Evolutionary conservation across 257 asterid genomes (phyloP).

Genomic region (Jacaranda mimosifolia): DNA sequence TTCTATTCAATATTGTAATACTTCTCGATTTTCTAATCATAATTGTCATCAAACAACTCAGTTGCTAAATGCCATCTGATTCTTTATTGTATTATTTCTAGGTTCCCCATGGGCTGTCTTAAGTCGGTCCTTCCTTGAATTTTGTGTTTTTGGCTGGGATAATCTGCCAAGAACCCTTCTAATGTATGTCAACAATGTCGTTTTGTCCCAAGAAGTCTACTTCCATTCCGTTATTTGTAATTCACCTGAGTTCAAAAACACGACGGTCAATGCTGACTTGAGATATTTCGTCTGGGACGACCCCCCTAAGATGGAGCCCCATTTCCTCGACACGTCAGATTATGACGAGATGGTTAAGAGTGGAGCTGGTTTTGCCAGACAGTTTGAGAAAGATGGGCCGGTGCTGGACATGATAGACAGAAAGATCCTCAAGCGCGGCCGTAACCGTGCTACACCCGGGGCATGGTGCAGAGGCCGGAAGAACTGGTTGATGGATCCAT

Average conservation of each 20-base stretch:
- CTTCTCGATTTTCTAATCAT: background rate
- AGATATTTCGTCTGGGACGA: constrained; percentile 93
- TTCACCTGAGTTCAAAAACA: constrained; percentile 78
- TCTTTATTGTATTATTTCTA: constrained; percentile 40
- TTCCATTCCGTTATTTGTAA: constrained; percentile 93
- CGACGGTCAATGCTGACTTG: constrained; percentile 83
- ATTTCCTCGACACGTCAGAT: constrained; percentile 64
- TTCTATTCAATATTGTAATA: background rate
- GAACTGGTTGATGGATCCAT: constrained; percentile 83
- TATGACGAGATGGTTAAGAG: constrained; percentile 70
- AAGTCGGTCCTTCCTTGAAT: constrained; percentile 90
- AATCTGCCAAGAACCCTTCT: constrained; percentile 94
- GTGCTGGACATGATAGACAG: constrained; percentile 86
- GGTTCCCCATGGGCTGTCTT: constrained; percentile 97
- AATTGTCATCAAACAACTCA: background rate
- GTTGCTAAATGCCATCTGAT: constrained; percentile 18
- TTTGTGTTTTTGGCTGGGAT: constrained; percentile 91
- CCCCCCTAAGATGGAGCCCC: constrained; percentile 99
- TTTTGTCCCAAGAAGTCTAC: constrained; percentile 86
- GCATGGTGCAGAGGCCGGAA: constrained; percentile 87
- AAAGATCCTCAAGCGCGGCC: constrained; percentile 72
- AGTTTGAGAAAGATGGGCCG: constrained; percentile 63
- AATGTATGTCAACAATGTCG: constrained; percentile 78
- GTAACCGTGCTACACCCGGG: constrained; percentile 81
- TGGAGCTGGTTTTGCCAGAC: constrained; percentile 95